phyloP scores from a whole-genome alignment of 2,329 filamentous ascomycete genomes.

The Neonectria magnoliae region DNA sequence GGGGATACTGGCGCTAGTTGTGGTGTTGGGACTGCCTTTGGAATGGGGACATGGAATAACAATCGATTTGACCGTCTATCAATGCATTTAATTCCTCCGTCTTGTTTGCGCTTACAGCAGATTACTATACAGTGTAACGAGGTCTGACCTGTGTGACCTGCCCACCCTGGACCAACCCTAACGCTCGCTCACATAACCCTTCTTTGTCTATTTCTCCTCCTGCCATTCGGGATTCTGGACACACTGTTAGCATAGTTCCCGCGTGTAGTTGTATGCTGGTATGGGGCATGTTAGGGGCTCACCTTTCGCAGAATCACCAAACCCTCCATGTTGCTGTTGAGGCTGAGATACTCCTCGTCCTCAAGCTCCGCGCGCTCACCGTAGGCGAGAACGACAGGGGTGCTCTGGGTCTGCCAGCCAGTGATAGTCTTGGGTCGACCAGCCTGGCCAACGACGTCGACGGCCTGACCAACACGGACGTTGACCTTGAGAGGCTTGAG shows the following conservation, averaged over 20 bases:
- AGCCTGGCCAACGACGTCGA: constrained; percentile 97
- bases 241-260: constrained; percentile 27
- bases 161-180: constrained; percentile 29
- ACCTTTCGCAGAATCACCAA: constrained; percentile 98
- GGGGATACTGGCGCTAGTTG: background rate
- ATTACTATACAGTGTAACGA: constrained; percentile 50
- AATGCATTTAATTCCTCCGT: constrained; percentile 32
- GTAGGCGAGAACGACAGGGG: constrained; percentile 93
- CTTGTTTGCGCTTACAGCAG: constrained; percentile 40
- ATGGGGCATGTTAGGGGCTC: constrained; percentile 46
- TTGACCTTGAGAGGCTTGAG: constrained; percentile 94
- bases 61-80: constrained; percentile 43
- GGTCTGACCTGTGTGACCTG: constrained; percentile 35
- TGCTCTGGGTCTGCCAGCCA: constrained; percentile 99
- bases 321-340: constrained; percentile 92
- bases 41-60: constrained; percentile 31
- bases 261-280: no score
- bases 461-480: constrained; percentile 95
- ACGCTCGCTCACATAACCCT: constrained; percentile 32
- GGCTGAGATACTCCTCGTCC: constrained; percentile 94
- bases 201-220: constrained; percentile 48
- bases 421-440: constrained; percentile 99
- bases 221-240: constrained; percentile 54
- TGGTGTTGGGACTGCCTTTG: background rate
- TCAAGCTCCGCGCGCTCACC: constrained; percentile 96